A percentile compares a stretch with the other conserved stretches of the same genome.
Evolutionary conservation across 345 rosid species (phyloP).

Genomic region (Gossypium bickii): DNA sequence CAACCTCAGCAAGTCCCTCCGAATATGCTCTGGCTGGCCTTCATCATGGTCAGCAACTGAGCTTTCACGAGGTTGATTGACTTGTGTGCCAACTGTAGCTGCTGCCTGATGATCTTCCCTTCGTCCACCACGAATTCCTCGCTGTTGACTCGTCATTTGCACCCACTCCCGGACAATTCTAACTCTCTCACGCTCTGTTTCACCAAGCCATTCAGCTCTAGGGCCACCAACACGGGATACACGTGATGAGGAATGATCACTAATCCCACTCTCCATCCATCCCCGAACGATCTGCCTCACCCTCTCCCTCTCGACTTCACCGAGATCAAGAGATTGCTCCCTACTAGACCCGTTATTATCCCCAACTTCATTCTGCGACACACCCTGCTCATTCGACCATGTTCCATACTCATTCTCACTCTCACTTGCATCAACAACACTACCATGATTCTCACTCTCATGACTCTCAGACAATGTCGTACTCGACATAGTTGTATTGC

Average conservation of each 20-base stretch:
- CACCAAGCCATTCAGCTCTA: conserved; percentile 96
- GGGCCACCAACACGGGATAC: conserved; percentile 56
- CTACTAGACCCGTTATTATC: conserved; percentile 64
- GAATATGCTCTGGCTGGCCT: conserved; percentile 71
- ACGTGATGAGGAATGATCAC: conserved; percentile 60
- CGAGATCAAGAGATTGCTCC: conserved; percentile 95
- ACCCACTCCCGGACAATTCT: conserved; percentile 95
- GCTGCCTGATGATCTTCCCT: conserved; percentile 49
- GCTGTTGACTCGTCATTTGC: conserved; percentile 94
- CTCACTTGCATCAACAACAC: conserved; percentile 61
- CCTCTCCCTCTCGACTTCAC: conserved; percentile 94
- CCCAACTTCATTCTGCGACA: conserved; percentile 41
- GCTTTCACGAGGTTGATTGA: conserved; percentile 47
- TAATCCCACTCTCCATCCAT: conserved; percentile 85
- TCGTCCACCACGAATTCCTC: conserved; percentile 54
- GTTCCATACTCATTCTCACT: conserved; percentile 85
- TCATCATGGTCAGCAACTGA: conserved; percentile 54
- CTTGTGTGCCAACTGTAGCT: conserved; percentile 43
- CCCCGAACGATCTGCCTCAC: conserved; percentile 91
- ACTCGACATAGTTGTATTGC: conserved; percentile 44
- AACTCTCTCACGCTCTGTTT: conserved; percentile 96
- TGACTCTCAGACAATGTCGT: conserved; percentile 48
- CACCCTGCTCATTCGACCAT: conserved; percentile 68
- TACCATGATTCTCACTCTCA: conserved; percentile 64
- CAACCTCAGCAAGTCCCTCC: conserved; percentile 68